Conservation (phyloP, 768 basidiomycete genomes). For the Guyanaporus albipodus region DNA sequence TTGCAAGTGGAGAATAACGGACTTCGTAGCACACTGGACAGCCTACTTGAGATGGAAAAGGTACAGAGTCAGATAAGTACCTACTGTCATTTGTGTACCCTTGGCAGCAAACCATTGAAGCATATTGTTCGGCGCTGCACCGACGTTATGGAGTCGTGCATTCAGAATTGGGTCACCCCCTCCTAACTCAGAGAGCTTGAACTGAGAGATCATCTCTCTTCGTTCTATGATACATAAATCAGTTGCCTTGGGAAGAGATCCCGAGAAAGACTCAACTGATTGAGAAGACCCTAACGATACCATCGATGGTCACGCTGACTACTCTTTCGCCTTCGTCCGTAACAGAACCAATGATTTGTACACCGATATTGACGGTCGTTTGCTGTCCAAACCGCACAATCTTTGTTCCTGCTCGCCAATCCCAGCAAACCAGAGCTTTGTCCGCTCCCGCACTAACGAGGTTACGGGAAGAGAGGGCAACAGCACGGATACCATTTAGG, state of each 20-base stretch:
- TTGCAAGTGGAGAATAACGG: slow-evolving; percentile 77
- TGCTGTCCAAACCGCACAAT: slow-evolving; percentile 90
- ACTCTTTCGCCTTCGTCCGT: slow-evolving; percentile 70
- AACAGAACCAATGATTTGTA: slow-evolving; percentile 68
- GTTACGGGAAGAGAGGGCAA: slow-evolving; percentile 79
- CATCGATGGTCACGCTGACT: slow-evolving; percentile 90
- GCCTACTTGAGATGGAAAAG: background rate
- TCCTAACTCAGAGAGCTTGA: slow-evolving; percentile 78
- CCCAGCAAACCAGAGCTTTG: slow-evolving; percentile 80
- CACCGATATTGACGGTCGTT: slow-evolving; percentile 87
- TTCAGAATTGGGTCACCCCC: slow-evolving; percentile 61
- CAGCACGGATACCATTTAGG: slow-evolving; percentile 85
- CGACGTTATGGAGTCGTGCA: slow-evolving; percentile 70
- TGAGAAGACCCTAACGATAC: slow-evolving; percentile 85
- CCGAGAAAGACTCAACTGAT: slow-evolving; percentile 57
- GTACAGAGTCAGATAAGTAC: slow-evolving; percentile 18
- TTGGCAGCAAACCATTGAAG: slow-evolving; percentile 93
- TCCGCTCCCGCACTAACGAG: slow-evolving; percentile 80
- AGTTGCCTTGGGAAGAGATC: background rate
- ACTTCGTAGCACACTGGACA: slow-evolving; percentile 80
- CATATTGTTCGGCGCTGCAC: slow-evolving; percentile 82
- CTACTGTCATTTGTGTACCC: slow-evolving; percentile 84
- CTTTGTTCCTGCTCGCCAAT: slow-evolving; percentile 86
- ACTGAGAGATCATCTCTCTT: slow-evolving; percentile 89
- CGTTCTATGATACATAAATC: slow-evolving; percentile 36